These are phyloP conservation scores for Colletotrichum truncatum DNA, from an alignment of 2,329 filamentous ascomycete genomes.

Conservation along the genomic window DNA sequence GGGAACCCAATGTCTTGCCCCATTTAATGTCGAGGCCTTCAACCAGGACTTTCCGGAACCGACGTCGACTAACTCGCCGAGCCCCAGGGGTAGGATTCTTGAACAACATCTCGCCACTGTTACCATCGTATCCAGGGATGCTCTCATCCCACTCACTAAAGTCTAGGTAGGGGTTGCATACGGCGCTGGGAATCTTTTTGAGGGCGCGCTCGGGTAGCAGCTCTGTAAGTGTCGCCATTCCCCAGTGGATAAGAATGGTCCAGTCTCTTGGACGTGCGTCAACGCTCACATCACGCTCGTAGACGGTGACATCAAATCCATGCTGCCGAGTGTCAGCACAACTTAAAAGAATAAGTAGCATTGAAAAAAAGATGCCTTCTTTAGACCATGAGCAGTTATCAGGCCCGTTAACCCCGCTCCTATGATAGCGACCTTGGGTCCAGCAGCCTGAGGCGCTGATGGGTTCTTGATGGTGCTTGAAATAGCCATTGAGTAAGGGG, in stretches of 20 bases:
- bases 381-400: slow-evolving; percentile 46
- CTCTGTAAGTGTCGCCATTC: slow-evolving; percentile 42
- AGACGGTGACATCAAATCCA: slow-evolving; percentile 43
- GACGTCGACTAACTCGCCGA: slow-evolving; percentile 44
- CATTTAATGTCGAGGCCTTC: slow-evolving; percentile 43
- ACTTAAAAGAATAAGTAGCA: too few species aligned
- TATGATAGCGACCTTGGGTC: slow-evolving; percentile 42
- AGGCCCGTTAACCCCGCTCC: slow-evolving; percentile 49
- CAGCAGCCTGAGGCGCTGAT: background rate
- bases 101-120: slow-evolving; percentile 47
- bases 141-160: slow-evolving; percentile 41
- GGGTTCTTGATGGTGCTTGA: background rate
- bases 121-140: slow-evolving; percentile 43
- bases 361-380: slow-evolving; percentile 36
- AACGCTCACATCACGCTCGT: slow-evolving; percentile 41
- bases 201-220: slow-evolving; percentile 44
- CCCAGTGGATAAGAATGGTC: slow-evolving; percentile 52
- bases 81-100: slow-evolving; percentile 41
- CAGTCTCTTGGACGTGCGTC: slow-evolving; percentile 44
- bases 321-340: slow-evolving; percentile 33
- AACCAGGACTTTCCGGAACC: slow-evolving; percentile 42
- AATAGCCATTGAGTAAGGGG: background rate
- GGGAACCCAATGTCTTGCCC: slow-evolving; percentile 34
- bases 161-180: slow-evolving; percentile 45
- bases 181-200: slow-evolving; percentile 37